Conservation (phyloP, 1,284 basidiomycete species). For the Fistulina hepatica region DNA sequence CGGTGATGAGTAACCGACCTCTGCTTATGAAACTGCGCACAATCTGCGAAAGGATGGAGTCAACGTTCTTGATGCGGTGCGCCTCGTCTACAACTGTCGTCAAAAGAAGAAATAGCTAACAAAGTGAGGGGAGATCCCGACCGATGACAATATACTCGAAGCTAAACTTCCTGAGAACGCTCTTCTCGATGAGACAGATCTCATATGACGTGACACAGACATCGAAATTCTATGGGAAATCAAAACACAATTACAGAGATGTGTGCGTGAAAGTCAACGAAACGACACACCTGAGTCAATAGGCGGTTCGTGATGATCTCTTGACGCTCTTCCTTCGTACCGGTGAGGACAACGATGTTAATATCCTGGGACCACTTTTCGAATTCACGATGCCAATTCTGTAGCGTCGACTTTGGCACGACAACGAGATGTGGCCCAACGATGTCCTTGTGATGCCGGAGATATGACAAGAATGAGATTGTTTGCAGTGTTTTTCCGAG, state of each 20-base stretch:
- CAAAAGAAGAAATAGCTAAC: no score
- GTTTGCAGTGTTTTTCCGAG: slow-evolving; percentile 98
- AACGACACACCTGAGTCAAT: slow-evolving; percentile 73
- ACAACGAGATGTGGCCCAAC: slow-evolving; percentile 87
- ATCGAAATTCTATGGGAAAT: no score
- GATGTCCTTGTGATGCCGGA: slow-evolving; percentile 75
- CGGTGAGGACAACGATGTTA: slow-evolving; percentile 73
- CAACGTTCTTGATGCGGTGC: slow-evolving; percentile 98
- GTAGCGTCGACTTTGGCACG: slow-evolving; percentile 94
- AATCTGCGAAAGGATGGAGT: slow-evolving; percentile 93
- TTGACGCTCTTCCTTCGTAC: slow-evolving; percentile 82
- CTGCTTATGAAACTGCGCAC: slow-evolving; percentile 87
- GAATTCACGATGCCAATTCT: slow-evolving; percentile 96
- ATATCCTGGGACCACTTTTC: slow-evolving; percentile 89
- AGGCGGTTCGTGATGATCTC: slow-evolving; percentile 73
- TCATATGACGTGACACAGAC: slow-evolving; percentile 97
- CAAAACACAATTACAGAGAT: no score
- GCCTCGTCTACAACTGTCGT: no score
- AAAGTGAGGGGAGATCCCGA: no score
- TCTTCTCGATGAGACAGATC: slow-evolving; percentile 92
- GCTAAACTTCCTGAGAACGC: slow-evolving; percentile 84
- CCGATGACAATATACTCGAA: slow-evolving; percentile 99
- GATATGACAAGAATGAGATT: slow-evolving; percentile 93
- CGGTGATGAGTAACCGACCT: slow-evolving; percentile 89
- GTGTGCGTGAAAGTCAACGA: no score